Conservation (phyloP, 805 yeast genomes). For the Ogataea methylovora region DNA sequence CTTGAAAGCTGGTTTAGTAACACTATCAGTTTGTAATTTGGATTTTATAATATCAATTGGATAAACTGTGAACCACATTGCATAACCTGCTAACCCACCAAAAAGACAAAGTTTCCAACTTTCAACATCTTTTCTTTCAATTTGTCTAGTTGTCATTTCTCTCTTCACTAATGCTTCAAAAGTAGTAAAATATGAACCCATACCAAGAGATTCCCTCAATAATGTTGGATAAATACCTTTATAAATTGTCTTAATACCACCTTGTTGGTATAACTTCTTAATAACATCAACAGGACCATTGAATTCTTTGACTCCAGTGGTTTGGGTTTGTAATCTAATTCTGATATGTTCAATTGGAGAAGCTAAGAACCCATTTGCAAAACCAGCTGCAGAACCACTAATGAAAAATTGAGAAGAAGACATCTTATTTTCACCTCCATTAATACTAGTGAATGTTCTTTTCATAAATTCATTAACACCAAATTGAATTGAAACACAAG, state of each 20-base stretch:
- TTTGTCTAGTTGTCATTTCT: slow-evolving; percentile 41
- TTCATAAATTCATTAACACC: slow-evolving; percentile 95
- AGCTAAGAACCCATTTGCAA: slow-evolving; percentile 83
- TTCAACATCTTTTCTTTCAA: slow-evolving; percentile 67
- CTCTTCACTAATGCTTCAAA: slow-evolving; percentile 81
- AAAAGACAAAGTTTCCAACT: slow-evolving; percentile 79
- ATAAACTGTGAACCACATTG: slow-evolving; percentile 78
- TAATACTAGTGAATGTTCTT: slow-evolving; percentile 48
- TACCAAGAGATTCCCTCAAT: slow-evolving; percentile 77
- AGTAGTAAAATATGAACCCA: slow-evolving; percentile 82
- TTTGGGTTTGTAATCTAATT: slow-evolving; percentile 88
- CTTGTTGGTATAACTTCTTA: slow-evolving; percentile 42
- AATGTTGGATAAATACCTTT: slow-evolving; percentile 81
- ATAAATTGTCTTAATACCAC: slow-evolving; percentile 51
- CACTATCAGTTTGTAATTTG: slow-evolving; percentile 69
- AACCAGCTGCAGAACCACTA: slow-evolving; percentile 89
- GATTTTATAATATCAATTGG: slow-evolving; percentile 93
- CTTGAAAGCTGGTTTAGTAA: slow-evolving; percentile 50
- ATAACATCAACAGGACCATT: slow-evolving; percentile 77
- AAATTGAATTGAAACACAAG: slow-evolving; percentile 93
- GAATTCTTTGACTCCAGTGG: slow-evolving; percentile 35
- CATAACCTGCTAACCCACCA: slow-evolving; percentile 89
- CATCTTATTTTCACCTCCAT: slow-evolving; percentile 36
- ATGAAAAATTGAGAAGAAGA: slow-evolving; percentile 61
- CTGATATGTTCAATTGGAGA: slow-evolving; percentile 94